Conservation (phyloP, 352 stramenopile species). For the Phytophthora multivora region DNA sequence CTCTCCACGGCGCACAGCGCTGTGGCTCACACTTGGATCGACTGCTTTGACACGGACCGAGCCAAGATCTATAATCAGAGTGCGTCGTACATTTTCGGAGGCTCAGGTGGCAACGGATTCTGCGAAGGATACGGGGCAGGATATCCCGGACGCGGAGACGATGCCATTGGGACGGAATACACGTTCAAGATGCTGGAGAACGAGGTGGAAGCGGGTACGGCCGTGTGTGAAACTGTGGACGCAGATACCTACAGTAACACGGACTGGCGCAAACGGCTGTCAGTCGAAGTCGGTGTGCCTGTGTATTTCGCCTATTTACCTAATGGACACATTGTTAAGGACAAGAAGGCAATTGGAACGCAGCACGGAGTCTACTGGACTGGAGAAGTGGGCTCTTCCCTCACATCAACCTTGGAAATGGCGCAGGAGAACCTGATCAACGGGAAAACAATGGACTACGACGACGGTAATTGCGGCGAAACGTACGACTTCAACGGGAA, state of each 20-base stretch:
- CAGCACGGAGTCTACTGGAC: slow-evolving; percentile 74
- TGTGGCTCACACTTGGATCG: slow-evolving; percentile 65
- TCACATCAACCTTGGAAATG: slow-evolving; percentile 58
- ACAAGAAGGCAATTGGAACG: slow-evolving; percentile 66
- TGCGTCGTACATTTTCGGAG: slow-evolving; percentile 68
- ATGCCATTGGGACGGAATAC: slow-evolving; percentile 53
- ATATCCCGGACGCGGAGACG: slow-evolving; percentile 57
- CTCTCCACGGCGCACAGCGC: slow-evolving; percentile 3
- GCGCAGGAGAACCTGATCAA: slow-evolving; percentile 49
- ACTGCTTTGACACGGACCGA: slow-evolving; percentile 55
- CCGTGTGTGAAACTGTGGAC: slow-evolving; percentile 50
- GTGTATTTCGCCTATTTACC: slow-evolving; percentile 63
- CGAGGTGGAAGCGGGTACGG: slow-evolving; percentile 50
- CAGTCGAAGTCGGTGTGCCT: slow-evolving; percentile 34
- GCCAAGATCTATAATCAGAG: slow-evolving; percentile 68
- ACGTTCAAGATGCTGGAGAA: slow-evolving; percentile 78
- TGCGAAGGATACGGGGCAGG: slow-evolving; percentile 65
- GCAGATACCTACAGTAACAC: slow-evolving; percentile 46
- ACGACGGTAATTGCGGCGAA: slow-evolving; percentile 68
- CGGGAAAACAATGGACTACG: slow-evolving; percentile 50
- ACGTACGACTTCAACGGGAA: slow-evolving; percentile 47
- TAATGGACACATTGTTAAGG: slow-evolving; percentile 69
- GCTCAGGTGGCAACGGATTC: slow-evolving; percentile 59
- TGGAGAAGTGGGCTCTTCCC: slow-evolving; percentile 36
- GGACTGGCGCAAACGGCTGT: slow-evolving; percentile 60